A percentile compares a stretch with the other conserved stretches of the same genome.
These are phyloP conservation scores for Eucalyptus urophylla DNA, from an alignment of 345 rosid genomes.

Conservation along the genomic window DNA sequence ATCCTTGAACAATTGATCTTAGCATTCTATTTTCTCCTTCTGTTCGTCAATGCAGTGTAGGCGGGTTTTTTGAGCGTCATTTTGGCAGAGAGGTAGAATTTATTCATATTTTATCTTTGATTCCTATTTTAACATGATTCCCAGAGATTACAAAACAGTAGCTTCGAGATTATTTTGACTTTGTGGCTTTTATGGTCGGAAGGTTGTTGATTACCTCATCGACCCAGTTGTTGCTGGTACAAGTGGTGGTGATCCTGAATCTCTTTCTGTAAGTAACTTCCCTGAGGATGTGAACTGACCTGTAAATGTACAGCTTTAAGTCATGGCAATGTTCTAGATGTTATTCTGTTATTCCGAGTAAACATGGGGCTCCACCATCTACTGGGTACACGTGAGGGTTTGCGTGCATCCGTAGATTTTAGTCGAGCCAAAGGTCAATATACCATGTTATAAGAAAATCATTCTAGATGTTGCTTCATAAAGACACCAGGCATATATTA, in stretches of 20 bases:
- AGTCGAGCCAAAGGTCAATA: neutral
- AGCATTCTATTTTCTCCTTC: neutral
- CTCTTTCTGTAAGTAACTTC: constrained; percentile 75
- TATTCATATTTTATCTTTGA: neutral
- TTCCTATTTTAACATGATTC: neutral
- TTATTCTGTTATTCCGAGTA: neutral
- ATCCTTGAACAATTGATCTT: neutral
- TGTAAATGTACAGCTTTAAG: neutral
- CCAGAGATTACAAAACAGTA: neutral
- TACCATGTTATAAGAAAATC: neutral
- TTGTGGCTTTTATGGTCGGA: neutral
- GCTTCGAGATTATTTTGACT: neutral
- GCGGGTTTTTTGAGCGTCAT: constrained; percentile 67
- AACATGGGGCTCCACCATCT: neutral
- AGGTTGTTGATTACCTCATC: constrained; percentile 95
- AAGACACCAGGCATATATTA: neutral
- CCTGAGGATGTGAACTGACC: neutral
- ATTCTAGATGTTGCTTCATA: neutral
- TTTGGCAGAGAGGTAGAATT: constrained; percentile 73
- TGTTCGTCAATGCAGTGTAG: constrained; percentile 42
- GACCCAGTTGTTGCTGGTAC: constrained; percentile 97
- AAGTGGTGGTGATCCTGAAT: constrained; percentile 76
- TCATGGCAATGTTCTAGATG: neutral
- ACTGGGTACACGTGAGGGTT: neutral
- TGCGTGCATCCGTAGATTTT: neutral